These are phyloP conservation scores for Colletotrichum neosansevieriae DNA, from an alignment of 2,329 filamentous ascomycete genomes.

Conservation along the genomic window DNA sequence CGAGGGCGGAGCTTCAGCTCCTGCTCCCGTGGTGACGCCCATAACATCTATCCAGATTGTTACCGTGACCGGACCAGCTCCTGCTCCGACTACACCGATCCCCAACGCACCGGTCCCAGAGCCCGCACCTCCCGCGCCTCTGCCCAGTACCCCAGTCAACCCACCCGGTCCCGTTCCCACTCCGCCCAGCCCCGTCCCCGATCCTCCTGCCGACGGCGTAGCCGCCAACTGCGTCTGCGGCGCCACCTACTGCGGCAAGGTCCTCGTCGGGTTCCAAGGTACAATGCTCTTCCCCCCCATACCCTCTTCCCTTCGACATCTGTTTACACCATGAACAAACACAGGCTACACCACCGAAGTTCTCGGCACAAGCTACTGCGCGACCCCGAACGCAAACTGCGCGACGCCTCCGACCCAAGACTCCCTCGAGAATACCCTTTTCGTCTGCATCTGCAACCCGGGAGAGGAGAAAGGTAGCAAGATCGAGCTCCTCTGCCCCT, in stretches of 20 bases:
- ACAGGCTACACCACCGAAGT: slow-evolving; percentile 44
- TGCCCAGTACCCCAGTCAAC: not conserved
- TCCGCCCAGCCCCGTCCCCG: slow-evolving; percentile 1
- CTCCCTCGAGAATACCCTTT: slow-evolving; percentile 48
- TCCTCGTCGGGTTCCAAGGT: slow-evolving; percentile 47
- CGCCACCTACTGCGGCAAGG: slow-evolving; percentile 56
- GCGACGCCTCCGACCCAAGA: slow-evolving; percentile 47
- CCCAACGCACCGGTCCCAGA: slow-evolving; percentile 14
- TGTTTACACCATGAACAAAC: not conserved
- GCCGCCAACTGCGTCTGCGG: slow-evolving; percentile 54
- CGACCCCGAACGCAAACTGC: slow-evolving; percentile 52
- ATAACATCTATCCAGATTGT: slow-evolving; percentile 28
- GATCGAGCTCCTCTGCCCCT: slow-evolving; percentile 55
- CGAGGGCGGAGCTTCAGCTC: slow-evolving; percentile 10
- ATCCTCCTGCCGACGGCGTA: slow-evolving; percentile 40
- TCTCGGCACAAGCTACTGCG: slow-evolving; percentile 52
- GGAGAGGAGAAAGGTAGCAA: slow-evolving; percentile 50
- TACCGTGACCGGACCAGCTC: slow-evolving; percentile 27
- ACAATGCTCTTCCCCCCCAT: not conserved
- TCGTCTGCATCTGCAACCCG: slow-evolving; percentile 53
- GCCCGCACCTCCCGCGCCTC: slow-evolving; percentile 19
- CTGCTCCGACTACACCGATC: slow-evolving; percentile 17
- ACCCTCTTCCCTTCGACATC: not conserved
- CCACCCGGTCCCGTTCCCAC: not conserved
- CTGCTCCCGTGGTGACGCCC: slow-evolving; percentile 12